phyloP scores from a whole-genome alignment of 306 rosid species.

The Trifolium subterraneum region DNA sequence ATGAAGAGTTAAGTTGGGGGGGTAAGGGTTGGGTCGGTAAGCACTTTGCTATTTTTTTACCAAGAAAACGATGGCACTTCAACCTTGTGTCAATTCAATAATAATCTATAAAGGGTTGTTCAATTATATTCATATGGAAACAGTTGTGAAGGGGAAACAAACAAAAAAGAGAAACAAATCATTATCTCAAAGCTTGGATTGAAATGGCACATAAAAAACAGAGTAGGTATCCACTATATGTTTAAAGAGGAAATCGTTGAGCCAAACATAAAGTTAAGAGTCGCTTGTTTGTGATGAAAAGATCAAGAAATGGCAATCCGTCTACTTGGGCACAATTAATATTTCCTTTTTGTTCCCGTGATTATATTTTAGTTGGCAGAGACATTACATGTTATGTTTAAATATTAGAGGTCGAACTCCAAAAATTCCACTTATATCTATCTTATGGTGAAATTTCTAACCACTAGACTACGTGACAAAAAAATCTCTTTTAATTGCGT shows the following conservation, averaged over 20 bases:
- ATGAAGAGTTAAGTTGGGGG: slow-evolving; percentile 31
- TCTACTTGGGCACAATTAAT: too few relatives aligned
- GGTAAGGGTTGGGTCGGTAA: slow-evolving; percentile 45
- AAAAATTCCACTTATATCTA: too few relatives aligned
- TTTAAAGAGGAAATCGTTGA: slow-evolving; percentile 6
- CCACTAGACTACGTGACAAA: too few relatives aligned
- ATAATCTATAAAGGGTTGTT: slow-evolving; percentile 1
- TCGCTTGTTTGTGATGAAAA: not conserved
- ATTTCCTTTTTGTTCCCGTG: too few relatives aligned
- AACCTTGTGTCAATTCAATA: slow-evolving; percentile 30
- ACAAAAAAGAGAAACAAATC: slow-evolving; percentile 14
- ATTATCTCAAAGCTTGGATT: slow-evolving; percentile 42
- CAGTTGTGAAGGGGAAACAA: slow-evolving; percentile 32
- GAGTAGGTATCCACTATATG: slow-evolving; percentile 32
- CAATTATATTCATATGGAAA: slow-evolving; percentile 39
- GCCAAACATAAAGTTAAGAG: slow-evolving; percentile 21
- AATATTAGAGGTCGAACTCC: too few relatives aligned
- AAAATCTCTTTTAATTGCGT: too few relatives aligned
- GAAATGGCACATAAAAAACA: slow-evolving; percentile 42
- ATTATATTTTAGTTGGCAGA: too few relatives aligned
- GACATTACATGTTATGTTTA: too few relatives aligned
- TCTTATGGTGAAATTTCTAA: too few relatives aligned
- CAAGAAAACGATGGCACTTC: slow-evolving; percentile 48
- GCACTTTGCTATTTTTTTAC: slow-evolving; percentile 43
- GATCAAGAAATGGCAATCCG: not conserved